These are phyloP conservation scores for Ogataea nitratoaversa DNA, from an alignment of 805 yeast species.

Conservation along the genomic window DNA sequence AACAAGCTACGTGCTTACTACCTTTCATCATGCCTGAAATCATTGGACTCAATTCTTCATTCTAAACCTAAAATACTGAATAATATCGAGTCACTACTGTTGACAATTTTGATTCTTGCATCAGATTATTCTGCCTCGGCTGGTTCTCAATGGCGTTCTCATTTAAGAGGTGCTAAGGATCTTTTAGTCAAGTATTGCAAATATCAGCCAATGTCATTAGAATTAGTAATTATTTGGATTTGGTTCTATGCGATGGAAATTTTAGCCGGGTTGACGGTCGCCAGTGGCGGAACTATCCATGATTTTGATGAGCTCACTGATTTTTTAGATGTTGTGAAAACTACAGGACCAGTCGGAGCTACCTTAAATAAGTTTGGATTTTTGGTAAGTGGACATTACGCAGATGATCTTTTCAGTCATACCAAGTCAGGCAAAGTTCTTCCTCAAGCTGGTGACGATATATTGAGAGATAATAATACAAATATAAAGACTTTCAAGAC, in stretches of 20 bases:
- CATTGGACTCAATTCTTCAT: conserved; percentile 49
- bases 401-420: not conserved
- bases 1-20: conserved; percentile 57
- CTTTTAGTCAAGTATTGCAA: conserved; percentile 47
- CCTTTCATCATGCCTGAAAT: conserved; percentile 58
- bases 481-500: not conserved
- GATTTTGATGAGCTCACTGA: conserved; percentile 44
- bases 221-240: conserved; percentile 35
- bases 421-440: too few relatives aligned
- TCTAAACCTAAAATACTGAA: conserved; percentile 37
- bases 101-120: conserved; percentile 66
- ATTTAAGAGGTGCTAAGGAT: conserved; percentile 65
- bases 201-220: conserved; percentile 31
- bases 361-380: conserved; percentile 28
- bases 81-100: conserved; percentile 63
- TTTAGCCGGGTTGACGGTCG: conserved; percentile 55
- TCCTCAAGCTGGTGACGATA: not conserved
- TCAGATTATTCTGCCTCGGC: conserved; percentile 57
- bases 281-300: conserved; percentile 57
- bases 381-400: conserved; percentile 23
- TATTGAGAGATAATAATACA: not conserved
- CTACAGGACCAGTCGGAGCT: conserved; percentile 20
- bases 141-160: conserved; percentile 64
- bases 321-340: conserved; percentile 28
- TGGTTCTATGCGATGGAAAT: conserved; percentile 65